phyloP scores from a whole-genome alignment of 306 rosid genomes.

The Trichosanthes cucumerina region DNA sequence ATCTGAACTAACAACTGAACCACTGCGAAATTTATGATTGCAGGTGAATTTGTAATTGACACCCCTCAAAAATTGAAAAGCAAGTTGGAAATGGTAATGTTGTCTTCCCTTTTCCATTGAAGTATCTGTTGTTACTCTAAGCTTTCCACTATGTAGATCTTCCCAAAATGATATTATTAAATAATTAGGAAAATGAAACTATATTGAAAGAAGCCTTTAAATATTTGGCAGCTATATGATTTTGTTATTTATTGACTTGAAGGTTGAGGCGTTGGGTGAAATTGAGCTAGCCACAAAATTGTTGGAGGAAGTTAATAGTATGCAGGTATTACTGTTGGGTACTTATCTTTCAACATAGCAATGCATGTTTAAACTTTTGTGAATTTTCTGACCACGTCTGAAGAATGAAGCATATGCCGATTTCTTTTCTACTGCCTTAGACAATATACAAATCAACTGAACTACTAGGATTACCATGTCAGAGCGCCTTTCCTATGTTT shows the following conservation, averaged over 20 bases:
- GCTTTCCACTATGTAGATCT: background rate
- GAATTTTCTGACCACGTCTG: background rate
- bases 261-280: slow-evolving; percentile 94
- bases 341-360: slow-evolving; percentile 8
- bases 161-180: background rate
- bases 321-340: slow-evolving; percentile 43
- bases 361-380: background rate
- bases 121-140: background rate
- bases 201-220: background rate
- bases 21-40: slow-evolving; percentile 14
- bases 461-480: background rate
- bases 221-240: background rate
- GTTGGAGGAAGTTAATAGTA: slow-evolving; percentile 37
- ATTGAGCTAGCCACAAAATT: slow-evolving; percentile 91
- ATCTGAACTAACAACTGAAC: background rate
- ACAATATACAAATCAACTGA: background rate
- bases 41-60: slow-evolving; percentile 87
- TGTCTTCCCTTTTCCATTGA: slow-evolving; percentile 7
- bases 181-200: background rate
- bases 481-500: background rate
- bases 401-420: background rate
- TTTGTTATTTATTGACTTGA: slow-evolving; percentile 12
- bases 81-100: slow-evolving; percentile 84
- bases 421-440: background rate
- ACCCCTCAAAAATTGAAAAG: slow-evolving; percentile 79